Evolutionary conservation across 75 land plant species (phyloP).

Genomic region (Selaginella tamariscina): DNA sequence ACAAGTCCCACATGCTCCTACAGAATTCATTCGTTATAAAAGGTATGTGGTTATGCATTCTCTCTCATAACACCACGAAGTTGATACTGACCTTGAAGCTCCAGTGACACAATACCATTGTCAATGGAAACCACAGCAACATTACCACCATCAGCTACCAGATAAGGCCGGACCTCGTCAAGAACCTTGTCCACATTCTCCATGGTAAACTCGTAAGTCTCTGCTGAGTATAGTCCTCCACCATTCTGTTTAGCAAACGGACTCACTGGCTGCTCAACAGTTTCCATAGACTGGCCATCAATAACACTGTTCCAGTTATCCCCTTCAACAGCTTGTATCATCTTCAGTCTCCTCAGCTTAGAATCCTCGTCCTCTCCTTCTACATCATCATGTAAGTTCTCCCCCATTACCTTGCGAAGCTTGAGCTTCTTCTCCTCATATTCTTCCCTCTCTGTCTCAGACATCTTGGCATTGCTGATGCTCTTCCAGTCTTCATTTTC

Average conservation of each 20-base stretch:
- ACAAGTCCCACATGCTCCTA: constrained; percentile 94
- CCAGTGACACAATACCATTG: constrained; percentile 62
- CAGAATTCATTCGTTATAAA: not conserved
- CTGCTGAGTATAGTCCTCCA: constrained; percentile 69
- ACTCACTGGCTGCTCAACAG: constrained; percentile 13
- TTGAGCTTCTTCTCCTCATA: constrained; percentile 46
- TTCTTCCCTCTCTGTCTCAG: constrained; percentile 29
- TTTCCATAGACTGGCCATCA: constrained; percentile 35
- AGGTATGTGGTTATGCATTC: not conserved
- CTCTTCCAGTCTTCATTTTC: constrained; percentile 31
- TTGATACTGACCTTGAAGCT: constrained; percentile 63
- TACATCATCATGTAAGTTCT: constrained; percentile 37
- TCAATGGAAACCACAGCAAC: constrained; percentile 85
- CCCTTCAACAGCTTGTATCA: constrained; percentile 35
- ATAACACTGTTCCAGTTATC: constrained; percentile 46
- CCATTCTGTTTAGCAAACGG: not conserved
- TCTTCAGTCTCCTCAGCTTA: constrained; percentile 29
- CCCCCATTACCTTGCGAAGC: constrained; percentile 47
- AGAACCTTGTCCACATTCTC: constrained; percentile 83
- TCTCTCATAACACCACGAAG: not conserved
- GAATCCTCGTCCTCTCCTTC: constrained; percentile 40
- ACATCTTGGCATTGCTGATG: constrained; percentile 17
- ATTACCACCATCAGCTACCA: constrained; percentile 92
- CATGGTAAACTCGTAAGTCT: constrained; percentile 50
- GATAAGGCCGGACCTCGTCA: constrained; percentile 83